These are phyloP conservation scores for Laguncularia racemosa DNA, from an alignment of 345 rosid genomes.

Conservation along the genomic window DNA sequence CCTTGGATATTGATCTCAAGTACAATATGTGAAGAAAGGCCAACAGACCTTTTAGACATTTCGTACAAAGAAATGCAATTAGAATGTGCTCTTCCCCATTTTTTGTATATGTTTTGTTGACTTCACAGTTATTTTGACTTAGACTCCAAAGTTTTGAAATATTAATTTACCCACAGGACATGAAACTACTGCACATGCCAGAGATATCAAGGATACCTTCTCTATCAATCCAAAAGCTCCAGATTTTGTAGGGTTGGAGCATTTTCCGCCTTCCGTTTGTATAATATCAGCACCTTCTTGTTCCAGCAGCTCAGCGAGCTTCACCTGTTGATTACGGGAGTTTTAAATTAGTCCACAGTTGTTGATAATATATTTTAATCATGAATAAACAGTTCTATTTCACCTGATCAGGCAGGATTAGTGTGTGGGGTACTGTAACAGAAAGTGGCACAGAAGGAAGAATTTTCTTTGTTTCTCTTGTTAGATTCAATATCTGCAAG, in stretches of 20 bases:
- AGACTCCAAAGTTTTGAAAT: no score
- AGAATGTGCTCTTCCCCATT: no score
- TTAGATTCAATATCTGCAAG: constrained; percentile 42
- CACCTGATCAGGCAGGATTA: constrained; percentile 57
- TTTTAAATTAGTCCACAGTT: neutral
- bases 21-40: no score
- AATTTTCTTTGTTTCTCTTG: constrained; percentile 47
- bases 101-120: no score
- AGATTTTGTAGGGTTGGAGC: constrained; percentile 43
- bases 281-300: constrained; percentile 54
- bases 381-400: neutral
- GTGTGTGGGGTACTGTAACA: constrained; percentile 58
- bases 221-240: constrained; percentile 62
- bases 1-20: no score
- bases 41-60: no score
- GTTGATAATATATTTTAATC: no score
- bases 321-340: constrained; percentile 25
- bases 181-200: no score
- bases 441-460: constrained; percentile 48
- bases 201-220: constrained; percentile 29
- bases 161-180: no score
- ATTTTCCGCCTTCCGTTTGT: constrained; percentile 67
- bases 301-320: constrained; percentile 55
- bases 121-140: no score
- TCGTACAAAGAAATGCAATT: no score